Percentiles rank a stretch among this genome's conserved stretches.
Evolutionary conservation across 805 yeast species (phyloP).

Genomic region (Diddensiella caesifluorescens): DNA sequence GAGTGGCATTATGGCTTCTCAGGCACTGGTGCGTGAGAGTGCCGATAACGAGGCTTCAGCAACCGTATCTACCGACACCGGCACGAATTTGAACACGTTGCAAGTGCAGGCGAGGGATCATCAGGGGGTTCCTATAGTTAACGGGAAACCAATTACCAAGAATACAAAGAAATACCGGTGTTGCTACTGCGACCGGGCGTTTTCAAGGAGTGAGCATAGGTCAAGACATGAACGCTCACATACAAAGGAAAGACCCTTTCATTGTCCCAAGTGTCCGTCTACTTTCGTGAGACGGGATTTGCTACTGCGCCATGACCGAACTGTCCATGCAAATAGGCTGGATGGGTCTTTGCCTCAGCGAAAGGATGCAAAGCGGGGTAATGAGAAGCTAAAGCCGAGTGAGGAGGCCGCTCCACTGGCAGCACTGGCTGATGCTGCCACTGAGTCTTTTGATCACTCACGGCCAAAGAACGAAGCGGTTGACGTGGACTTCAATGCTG

Average conservation of each 20-base stretch:
- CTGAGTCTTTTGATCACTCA: slow-evolving; percentile 1
- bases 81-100: too few relatives aligned
- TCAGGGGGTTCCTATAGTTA: too few relatives aligned
- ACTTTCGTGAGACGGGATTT: slow-evolving; percentile 75
- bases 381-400: background rate
- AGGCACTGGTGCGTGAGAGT: too few relatives aligned
- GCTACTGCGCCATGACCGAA: slow-evolving; percentile 69
- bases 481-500: slow-evolving; percentile 22
- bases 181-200: slow-evolving; percentile 73
- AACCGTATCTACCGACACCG: too few relatives aligned
- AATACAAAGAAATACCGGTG: slow-evolving; percentile 60
- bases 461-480: slow-evolving; percentile 2
- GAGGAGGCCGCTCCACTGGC: slow-evolving; percentile 2
- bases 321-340: slow-evolving; percentile 49
- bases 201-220: slow-evolving; percentile 74
- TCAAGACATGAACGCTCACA: slow-evolving; percentile 76
- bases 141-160: too few relatives aligned
- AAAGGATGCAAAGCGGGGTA: background rate
- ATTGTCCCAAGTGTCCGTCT: slow-evolving; percentile 62
- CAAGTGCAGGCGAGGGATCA: too few relatives aligned
- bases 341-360: background rate
- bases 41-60: too few relatives aligned
- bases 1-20: too few relatives aligned
- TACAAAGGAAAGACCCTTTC: slow-evolving; percentile 75
- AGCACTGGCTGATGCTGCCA: slow-evolving; percentile 14